Percentiles rank a stretch among this genome's conserved stretches.
phyloP scores from a whole-genome alignment of 164 flowering plant species.

The Echeveria elegans region DNA sequence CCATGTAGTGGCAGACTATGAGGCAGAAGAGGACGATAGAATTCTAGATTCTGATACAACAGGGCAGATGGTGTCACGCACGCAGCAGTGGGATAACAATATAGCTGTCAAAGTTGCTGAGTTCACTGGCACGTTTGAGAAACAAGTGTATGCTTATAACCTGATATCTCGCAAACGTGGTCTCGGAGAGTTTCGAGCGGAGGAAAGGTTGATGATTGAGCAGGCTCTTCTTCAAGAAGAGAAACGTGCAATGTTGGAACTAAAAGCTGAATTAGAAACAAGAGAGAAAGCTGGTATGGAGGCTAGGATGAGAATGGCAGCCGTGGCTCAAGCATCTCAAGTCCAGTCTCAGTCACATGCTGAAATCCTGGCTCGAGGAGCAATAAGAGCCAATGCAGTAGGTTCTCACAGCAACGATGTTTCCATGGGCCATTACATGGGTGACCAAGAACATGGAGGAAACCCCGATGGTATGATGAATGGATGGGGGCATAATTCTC shows the following conservation, averaged over 20 bases:
- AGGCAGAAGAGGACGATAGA: constrained; percentile 97
- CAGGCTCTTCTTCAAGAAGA: constrained; percentile 85
- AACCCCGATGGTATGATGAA: constrained; percentile 13
- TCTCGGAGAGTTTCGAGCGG: constrained; percentile 78
- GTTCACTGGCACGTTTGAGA: constrained; percentile 82
- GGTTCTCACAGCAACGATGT: background rate
- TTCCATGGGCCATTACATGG: constrained; percentile 15
- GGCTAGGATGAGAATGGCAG: background rate
- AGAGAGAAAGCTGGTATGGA: background rate
- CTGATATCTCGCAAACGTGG: constrained; percentile 71
- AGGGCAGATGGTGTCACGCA: constrained; percentile 78
- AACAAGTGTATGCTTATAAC: constrained; percentile 67
- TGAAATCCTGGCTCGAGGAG: background rate
- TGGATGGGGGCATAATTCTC: constrained; percentile 54
- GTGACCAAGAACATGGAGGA: constrained; percentile 43
- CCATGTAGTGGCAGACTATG: constrained; percentile 98
- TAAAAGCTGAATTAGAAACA: constrained; percentile 68
- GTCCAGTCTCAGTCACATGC: constrained; percentile 43
- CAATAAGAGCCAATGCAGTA: background rate
- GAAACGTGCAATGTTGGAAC: constrained; percentile 49
- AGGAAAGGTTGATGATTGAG: constrained; percentile 91
- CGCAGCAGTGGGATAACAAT: constrained; percentile 96
- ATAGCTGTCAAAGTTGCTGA: constrained; percentile 81
- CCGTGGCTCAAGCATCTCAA: constrained; percentile 13
- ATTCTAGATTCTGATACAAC: constrained; percentile 93